Evolutionary conservation across 805 yeast species (phyloP).

Genomic region (Clavispora vitiphila): DNA sequence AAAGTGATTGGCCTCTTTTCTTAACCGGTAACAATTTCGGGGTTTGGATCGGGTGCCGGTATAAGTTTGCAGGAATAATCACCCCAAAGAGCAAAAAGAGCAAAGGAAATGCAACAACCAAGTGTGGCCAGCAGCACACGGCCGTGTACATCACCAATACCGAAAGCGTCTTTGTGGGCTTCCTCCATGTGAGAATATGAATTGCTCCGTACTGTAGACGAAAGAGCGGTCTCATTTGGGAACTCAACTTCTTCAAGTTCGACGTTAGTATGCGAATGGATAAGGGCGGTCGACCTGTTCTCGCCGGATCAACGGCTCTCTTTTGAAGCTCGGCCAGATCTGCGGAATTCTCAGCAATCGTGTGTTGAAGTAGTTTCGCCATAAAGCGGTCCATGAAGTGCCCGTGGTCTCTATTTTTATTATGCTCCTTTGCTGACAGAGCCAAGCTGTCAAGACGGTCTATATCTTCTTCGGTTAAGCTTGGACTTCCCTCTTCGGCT

Average conservation of each 20-base stretch:
- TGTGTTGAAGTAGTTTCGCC: slow-evolving; percentile 47
- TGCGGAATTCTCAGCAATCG: slow-evolving; percentile 45
- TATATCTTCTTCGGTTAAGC: slow-evolving; percentile 22
- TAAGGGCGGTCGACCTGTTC: slow-evolving; percentile 44
- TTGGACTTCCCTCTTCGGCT: background rate
- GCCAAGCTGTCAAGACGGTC: slow-evolving; percentile 24
- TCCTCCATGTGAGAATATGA: slow-evolving; percentile 67
- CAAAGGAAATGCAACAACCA: slow-evolving; percentile 61
- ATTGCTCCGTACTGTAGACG: slow-evolving; percentile 57
- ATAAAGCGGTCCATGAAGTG: slow-evolving; percentile 59
- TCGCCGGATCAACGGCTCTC: slow-evolving; percentile 41
- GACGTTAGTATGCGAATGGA: slow-evolving; percentile 53
- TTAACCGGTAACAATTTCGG: slow-evolving; percentile 41
- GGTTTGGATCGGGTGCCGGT: slow-evolving; percentile 58
- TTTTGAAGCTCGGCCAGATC: slow-evolving; percentile 41
- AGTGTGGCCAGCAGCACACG: slow-evolving; percentile 66
- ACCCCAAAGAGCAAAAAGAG: slow-evolving; percentile 49
- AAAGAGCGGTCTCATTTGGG: slow-evolving; percentile 53
- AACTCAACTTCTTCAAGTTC: slow-evolving; percentile 54
- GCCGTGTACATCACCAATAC: slow-evolving; percentile 56
- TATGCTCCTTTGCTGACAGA: slow-evolving; percentile 25
- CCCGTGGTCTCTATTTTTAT: slow-evolving; percentile 14
- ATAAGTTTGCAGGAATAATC: slow-evolving; percentile 65
- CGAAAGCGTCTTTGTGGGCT: slow-evolving; percentile 64
- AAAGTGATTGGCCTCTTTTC: slow-evolving; percentile 49